Evolutionary conservation across 345 rosid species (phyloP), one percentile per base, ranked within the genome.

Genomic region (Pugionium dolabratum): DNA sequence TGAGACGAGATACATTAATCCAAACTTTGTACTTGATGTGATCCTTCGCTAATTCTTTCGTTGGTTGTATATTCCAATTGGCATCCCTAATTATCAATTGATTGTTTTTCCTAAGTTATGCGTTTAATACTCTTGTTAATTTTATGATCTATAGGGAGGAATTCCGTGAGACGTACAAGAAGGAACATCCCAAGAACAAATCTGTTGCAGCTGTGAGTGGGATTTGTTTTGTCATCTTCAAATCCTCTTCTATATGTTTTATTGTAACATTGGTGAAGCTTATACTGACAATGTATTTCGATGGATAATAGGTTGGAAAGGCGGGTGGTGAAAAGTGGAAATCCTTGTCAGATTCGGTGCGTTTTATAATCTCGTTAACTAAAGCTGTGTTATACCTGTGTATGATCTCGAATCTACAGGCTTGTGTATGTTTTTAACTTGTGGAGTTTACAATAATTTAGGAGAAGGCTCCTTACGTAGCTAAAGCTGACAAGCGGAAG

Each of bases 291-390:
- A 18, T 18, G 18, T 18, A 0, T 4, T 44, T 47, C 1, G 2
- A 10, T 50, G 26, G 43, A 11, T 57, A 26, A 9, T 10, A 90
- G 99, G 99, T 94, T 59, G 97, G 97, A 2, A 93, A 93, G 70
- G 98, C 98, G 72, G 95, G 91, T 65, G 98, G 98, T 7, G 90
- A 84, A 31, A 93, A 82, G 64, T 93, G 97, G 98, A 90, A 93
- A 71, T 88, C 96, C 0, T 2, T 93, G 82, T 79, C 98, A 2
- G 96, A 84, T 0, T 67, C 84, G n/a, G 98, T 93, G 68, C 1
- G 76, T 59, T 50, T 27, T 34, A 18, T 40, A 6, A n/a, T 2
- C 51, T 9, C 67, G 71, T 73, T n/a, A 4, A 11, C 30, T 42
- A 0, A 42, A n/a, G 28, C 4, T 11, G 9, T 4, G 28, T 3